Conservation (phyloP, 2,329 filamentous ascomycete species). For the Polytolypa hystricis region DNA sequence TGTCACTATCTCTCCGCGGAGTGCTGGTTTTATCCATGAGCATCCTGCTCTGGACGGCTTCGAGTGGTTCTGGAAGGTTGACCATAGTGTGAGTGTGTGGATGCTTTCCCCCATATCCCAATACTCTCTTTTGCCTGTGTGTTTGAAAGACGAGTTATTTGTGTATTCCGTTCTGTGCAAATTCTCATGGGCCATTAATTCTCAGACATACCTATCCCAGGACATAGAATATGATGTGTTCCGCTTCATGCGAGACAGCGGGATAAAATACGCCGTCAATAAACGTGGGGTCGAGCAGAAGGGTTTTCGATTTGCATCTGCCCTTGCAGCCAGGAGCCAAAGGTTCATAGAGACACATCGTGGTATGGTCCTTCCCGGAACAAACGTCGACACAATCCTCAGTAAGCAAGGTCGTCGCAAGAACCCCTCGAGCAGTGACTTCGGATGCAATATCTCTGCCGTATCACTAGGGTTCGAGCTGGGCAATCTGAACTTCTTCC, state of each 20-base stretch:
- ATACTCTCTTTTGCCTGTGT: background rate
- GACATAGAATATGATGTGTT: background rate
- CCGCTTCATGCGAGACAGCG: background rate
- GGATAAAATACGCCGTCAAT: too few species aligned
- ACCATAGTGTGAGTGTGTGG: background rate
- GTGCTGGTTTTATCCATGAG: too few species aligned
- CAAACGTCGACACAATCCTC: background rate
- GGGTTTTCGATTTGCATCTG: too few species aligned
- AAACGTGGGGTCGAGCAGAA: too few species aligned
- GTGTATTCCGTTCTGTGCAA: too few species aligned
- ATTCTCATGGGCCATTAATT: too few species aligned
- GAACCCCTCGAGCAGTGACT: background rate
- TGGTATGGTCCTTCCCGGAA: background rate
- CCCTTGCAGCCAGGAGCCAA: too few species aligned
- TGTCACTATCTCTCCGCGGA: background rate
- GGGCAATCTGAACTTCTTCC: background rate
- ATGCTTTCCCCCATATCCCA: background rate
- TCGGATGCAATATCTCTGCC: background rate
- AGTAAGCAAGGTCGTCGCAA: too few species aligned
- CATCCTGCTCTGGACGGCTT: background rate
- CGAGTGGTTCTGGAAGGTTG: background rate
- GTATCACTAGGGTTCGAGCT: background rate
- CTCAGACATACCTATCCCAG: background rate
- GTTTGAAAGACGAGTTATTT: too few species aligned
- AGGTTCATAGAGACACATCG: background rate